Base-by-base conservation (phyloP, 768 basidiomycete genomes). In the Amanita pseudoporphyria region DNA sequence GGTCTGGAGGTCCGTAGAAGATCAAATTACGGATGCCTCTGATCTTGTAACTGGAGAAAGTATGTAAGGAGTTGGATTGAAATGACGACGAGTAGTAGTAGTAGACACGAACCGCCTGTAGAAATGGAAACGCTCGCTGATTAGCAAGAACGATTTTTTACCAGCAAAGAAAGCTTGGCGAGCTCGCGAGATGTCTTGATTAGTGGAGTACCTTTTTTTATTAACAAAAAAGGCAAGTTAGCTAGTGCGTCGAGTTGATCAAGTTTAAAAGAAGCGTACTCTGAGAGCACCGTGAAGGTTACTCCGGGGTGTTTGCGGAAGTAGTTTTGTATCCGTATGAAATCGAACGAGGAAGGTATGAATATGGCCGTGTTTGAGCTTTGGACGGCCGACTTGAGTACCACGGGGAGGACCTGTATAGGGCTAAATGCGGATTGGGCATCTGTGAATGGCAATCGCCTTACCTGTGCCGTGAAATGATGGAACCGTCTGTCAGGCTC, bases 91-190 rank as follows among this genome's bases (percentile, higher is more conserved):
- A 36, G 5, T 49, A 22, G 18, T n/a, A n/a, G n/a, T 24, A 16
- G 54, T 33, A 9, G 39, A 21, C 2, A 62, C 71, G 38, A 38
- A 83, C 85, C 92, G 73, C 54, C 89, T 80, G 74, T 91, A 97
- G 65, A 98, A 99, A 65, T 99, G 94, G 73, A 97, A 98, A n/a
- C 96, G 81, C 62, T 99, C 96, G 58, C 88, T 95, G 60, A 97
- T 72, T 54, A 98, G 73, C 26, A 99, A 64, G 72, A 98, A 90
- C 0, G 85, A 72, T 56, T 84, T 90, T 57, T 84, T 82, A 36
- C 88, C 89, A 18, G 73, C 74, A 76, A 95, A 97, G 71, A 99
- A 98, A 0, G 85, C 79, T 57, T 93, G 88, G 38, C 96, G 78
- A 0, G 94, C 95, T 2, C 93, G 83, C 3, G 89, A 88, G 55